Percentiles rank a stretch among this genome's conserved stretches.
Conservation (phyloP, 1,139 yeast genomes). For the Sugiyamaella japonica region DNA sequence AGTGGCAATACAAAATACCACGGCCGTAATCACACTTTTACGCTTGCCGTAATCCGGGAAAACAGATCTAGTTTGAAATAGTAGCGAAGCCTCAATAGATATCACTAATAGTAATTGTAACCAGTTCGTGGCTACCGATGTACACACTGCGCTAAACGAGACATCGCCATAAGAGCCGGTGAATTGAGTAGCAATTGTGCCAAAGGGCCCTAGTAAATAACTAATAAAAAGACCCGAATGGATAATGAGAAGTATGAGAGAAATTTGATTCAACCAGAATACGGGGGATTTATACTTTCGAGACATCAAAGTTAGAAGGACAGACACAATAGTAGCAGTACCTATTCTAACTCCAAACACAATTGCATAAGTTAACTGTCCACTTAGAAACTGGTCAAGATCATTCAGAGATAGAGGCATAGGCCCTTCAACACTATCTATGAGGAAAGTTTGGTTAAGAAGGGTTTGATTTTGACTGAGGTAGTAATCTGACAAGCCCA, state of each 20-base stretch:
- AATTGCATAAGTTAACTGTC: slow-evolving; percentile 39
- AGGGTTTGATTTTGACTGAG: slow-evolving; percentile 18
- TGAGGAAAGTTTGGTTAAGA: slow-evolving; percentile 24
- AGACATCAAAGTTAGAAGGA: slow-evolving; percentile 27
- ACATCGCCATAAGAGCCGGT: slow-evolving; percentile 50
- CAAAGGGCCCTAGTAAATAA: slow-evolving; percentile 54
- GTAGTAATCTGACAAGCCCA: slow-evolving; percentile 17
- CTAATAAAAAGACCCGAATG: slow-evolving; percentile 60
- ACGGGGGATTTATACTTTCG: slow-evolving; percentile 53
- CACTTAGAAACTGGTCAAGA: slow-evolving; percentile 40
- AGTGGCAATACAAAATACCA: slow-evolving; percentile 21
- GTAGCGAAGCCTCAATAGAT: slow-evolving; percentile 62
- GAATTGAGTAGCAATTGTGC: slow-evolving; percentile 51
- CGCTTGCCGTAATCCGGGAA: slow-evolving; percentile 43
- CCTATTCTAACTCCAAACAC: slow-evolving; percentile 44
- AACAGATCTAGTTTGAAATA: slow-evolving; percentile 68
- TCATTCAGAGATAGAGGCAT: slow-evolving; percentile 41
- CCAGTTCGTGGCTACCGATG: slow-evolving; percentile 59
- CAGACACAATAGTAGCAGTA: slow-evolving; percentile 39
- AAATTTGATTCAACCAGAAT: slow-evolving; percentile 63
- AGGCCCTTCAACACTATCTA: slow-evolving; percentile 32
- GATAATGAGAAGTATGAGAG: slow-evolving; percentile 55
- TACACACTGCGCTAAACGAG: slow-evolving; percentile 40
- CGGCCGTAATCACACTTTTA: slow-evolving; percentile 20
- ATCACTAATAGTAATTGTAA: slow-evolving; percentile 59